Base-by-base conservation (phyloP, 257 asterid genomes). In the Penstemon davidsonii region DNA sequence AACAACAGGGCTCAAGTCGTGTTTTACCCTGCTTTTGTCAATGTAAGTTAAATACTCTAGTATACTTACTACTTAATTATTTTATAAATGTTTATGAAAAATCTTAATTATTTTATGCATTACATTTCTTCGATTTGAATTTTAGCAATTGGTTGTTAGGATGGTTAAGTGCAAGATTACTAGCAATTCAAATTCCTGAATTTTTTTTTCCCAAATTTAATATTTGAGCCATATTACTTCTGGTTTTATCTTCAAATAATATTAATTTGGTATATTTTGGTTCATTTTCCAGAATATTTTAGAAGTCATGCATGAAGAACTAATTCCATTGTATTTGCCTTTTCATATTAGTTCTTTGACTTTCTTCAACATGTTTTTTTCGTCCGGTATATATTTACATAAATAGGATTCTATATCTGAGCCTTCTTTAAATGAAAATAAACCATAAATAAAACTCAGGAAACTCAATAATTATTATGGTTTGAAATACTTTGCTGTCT, bases 1-100 rank as follows among this genome's bases (percentile, higher is more conserved):
- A 86, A 90, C 62, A 81, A 88, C 57, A 74, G 84, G 13, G 97
- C 88, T 9, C 97, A 84, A 76, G 89, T 90, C 75, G 33, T 59
- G 47, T 88, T 84, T 61, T 86, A 51, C 64, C 87, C 96, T 0
- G 50, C 64, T 59, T 86, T 78, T 60, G 86, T 88, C 60, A 80
- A 77, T 60, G 96, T 90, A 68, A 90, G 89, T 74, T 3, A 7
- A 0, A 43, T 13, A 60, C 3, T 25, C 33, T 25, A 25, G 33
- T 25, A 25, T 25, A 25, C 33, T 25, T 25, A 44, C 7, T 62
- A 6, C 37, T 43, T 43, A 4, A 7, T 33, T 39, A 12, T 18
- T 4, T 5, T 41, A 38, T 44, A 10, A 3, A 10, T 6, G 57
- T 55, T 55, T 10, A 55, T 55, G 60, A 8, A n/a, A 54, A 18